These are phyloP conservation scores for Calcarisporium arbuscula DNA, from an alignment of 2,329 filamentous ascomycete genomes.

Conservation along the genomic window DNA sequence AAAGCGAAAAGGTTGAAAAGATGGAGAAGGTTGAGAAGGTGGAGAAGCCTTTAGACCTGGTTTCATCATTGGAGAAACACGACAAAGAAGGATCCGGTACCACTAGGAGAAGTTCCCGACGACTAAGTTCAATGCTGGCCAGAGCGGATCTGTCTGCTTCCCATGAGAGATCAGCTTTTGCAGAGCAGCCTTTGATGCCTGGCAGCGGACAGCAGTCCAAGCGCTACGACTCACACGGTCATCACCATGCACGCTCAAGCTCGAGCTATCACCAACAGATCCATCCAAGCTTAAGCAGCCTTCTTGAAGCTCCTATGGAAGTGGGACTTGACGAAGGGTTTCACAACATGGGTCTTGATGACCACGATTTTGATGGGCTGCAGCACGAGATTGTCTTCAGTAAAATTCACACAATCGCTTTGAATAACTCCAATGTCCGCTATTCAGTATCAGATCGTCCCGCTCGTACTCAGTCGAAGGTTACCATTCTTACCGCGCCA, in stretches of 20 bases:
- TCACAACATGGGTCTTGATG: conserved; percentile 65
- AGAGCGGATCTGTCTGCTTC: conserved; percentile 81
- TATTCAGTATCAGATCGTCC: conserved; percentile 51
- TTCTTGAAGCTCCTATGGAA: conserved; percentile 64
- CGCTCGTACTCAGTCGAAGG: conserved; percentile 49
- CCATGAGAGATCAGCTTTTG: conserved; percentile 74
- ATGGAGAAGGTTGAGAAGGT: too few relatives aligned
- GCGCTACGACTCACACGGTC: conserved; percentile 59
- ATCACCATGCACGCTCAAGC: conserved; percentile 31
- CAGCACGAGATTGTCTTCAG: conserved; percentile 66
- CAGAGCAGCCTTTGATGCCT: conserved; percentile 50
- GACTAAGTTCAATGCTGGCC: conserved; percentile 87
- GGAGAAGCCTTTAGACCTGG: conserved; percentile 54
- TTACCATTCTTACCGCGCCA: conserved; percentile 62
- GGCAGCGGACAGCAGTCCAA: conserved; percentile 43
- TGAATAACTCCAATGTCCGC: conserved; percentile 54
- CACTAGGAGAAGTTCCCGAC: conserved; percentile 57
- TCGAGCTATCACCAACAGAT: conserved; percentile 38
- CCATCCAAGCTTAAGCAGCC: conserved; percentile 51
- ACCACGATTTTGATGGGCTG: conserved; percentile 65
- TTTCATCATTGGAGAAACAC: conserved; percentile 61
- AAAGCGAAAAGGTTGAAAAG: too few relatives aligned
- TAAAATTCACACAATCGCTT: conserved; percentile 61
- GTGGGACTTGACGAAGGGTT: conserved; percentile 66
- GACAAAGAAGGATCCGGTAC: conserved; percentile 51